Evolutionary conservation across 129 eudicot genomes (phyloP).

Genomic region (Saposhnikovia divaricata): DNA sequence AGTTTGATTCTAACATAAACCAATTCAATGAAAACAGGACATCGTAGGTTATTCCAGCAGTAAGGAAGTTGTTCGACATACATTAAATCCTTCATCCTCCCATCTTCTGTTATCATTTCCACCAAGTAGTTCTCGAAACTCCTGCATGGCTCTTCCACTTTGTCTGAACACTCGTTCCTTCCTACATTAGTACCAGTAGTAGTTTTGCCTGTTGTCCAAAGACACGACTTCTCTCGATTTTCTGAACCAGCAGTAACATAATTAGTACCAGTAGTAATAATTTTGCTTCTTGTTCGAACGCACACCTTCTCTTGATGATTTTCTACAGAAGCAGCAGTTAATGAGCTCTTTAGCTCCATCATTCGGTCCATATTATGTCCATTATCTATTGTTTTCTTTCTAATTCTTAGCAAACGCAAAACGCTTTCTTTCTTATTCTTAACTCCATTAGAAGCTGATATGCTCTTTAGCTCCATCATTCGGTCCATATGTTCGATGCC

Average conservation of each 20-base stretch:
- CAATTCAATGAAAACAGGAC: constrained; percentile 61
- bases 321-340: background rate
- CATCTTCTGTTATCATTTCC: constrained; percentile 77
- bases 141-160: constrained; percentile 47
- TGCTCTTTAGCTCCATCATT: constrained; percentile 54
- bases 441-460: too few relatives aligned
- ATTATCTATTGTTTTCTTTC: too few relatives aligned
- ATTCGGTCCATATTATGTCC: constrained; percentile 43
- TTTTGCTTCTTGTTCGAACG: constrained; percentile 44
- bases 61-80: constrained; percentile 81
- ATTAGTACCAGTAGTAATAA: constrained; percentile 30
- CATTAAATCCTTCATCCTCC: constrained; percentile 56
- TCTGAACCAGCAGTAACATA: constrained; percentile 13
- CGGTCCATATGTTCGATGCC: constrained; percentile 22
- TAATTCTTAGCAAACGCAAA: too few relatives aligned
- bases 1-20: too few relatives aligned
- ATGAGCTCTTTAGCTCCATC: constrained; percentile 58
- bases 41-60: constrained; percentile 70
- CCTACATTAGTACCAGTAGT: constrained; percentile 23
- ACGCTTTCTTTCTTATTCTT: too few relatives aligned
- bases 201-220: constrained; percentile 48
- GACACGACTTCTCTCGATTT: constrained; percentile 25
- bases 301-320: constrained; percentile 31
- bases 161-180: constrained; percentile 11
- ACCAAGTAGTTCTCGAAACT: constrained; percentile 68